Evolutionary conservation across 805 yeast genomes (phyloP), one percentile per base, ranked within the genome.

Genomic region (Wickerhamiella shivajii): DNA sequence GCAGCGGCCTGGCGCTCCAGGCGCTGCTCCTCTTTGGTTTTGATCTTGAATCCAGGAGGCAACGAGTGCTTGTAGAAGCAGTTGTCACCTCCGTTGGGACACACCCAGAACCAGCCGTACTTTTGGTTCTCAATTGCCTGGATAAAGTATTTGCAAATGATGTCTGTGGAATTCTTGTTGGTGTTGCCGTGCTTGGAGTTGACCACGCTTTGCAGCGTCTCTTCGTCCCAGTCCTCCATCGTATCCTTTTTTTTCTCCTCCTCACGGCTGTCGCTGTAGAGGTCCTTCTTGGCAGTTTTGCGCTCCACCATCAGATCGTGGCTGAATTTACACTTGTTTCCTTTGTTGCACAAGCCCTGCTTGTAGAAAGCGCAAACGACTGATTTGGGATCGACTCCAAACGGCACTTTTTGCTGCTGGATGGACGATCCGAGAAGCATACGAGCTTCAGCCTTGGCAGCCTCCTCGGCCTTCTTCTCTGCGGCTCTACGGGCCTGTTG

Each of bases 91-190:
- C 87, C 85, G 46, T 81, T 81, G 18, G 98, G 98, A 63, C 98
- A 90, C 14, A 69, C 66, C 98, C 98, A 90, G 59, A 90, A 85
- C 98, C 98, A 90, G 51, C 98, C 98, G 54, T 90, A 90, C 53
- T 87, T 87, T 38, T 87, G 90, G 51, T 84, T 83, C 53, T 90
- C 99, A 38, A 90, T 96, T 0, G 98, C 97, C 39, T 84, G 94
- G 44, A 90, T 80, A 61, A 90, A 92, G 57, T 57, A 72, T 56
- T 85, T 90, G 69, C 99, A 90, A 31, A 90, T 80, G 45, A 70
- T 90, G 44, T 87, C 96, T 0, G 99, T 90, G 10, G 96, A 84
- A 8, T 95, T 83, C 24, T 31, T 31, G 55, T 74, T 74, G 36
- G 77, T 84, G 55, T 90, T 90, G 33, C 98, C 97, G 49, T 85